Percentiles rank a stretch among this genome's conserved stretches.
Conservation (phyloP, 2,329 filamentous ascomycete species). For the Fusarium fujikuroi region DNA sequence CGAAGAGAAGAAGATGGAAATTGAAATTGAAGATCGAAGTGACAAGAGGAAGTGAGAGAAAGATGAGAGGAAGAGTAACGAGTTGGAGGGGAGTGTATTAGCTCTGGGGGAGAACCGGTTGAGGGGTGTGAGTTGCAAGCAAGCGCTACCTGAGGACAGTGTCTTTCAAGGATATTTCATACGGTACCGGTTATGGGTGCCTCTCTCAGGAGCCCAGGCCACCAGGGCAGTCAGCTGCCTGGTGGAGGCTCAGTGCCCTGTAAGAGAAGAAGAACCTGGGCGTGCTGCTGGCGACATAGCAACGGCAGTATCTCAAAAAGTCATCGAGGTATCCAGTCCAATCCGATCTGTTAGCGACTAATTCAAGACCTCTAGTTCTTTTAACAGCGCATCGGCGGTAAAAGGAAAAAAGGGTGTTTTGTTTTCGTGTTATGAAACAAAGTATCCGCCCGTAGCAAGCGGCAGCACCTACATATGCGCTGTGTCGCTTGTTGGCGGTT, state of each 20-base stretch:
- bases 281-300: conserved; percentile 34
- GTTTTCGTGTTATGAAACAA: conserved; percentile 26
- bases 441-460: conserved; percentile 22
- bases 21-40: conserved; percentile 41
- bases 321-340: conserved; percentile 18
- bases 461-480: conserved; percentile 14
- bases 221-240: conserved; percentile 26
- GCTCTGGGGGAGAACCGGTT: conserved; percentile 39
- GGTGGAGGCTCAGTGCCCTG: conserved; percentile 27
- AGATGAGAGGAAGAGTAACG: conserved; percentile 36
- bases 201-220: conserved; percentile 1
- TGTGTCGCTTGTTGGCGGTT: conserved; percentile 9
- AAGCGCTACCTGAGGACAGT: conserved; percentile 33
- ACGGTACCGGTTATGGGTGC: conserved; percentile 25
- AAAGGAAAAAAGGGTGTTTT: background rate
- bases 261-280: conserved; percentile 16
- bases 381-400: conserved; percentile 26
- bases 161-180: background rate
- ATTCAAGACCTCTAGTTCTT: background rate
- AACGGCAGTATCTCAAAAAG: conserved; percentile 40
- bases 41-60: conserved; percentile 36
- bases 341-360: conserved; percentile 10
- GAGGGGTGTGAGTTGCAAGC: conserved; percentile 33
- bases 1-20: conserved; percentile 27
- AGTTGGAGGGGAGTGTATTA: conserved; percentile 39